These are phyloP conservation scores for Aphanomyces astaci DNA, from an alignment of 352 stramenopile genomes.

Conservation along the genomic window DNA sequence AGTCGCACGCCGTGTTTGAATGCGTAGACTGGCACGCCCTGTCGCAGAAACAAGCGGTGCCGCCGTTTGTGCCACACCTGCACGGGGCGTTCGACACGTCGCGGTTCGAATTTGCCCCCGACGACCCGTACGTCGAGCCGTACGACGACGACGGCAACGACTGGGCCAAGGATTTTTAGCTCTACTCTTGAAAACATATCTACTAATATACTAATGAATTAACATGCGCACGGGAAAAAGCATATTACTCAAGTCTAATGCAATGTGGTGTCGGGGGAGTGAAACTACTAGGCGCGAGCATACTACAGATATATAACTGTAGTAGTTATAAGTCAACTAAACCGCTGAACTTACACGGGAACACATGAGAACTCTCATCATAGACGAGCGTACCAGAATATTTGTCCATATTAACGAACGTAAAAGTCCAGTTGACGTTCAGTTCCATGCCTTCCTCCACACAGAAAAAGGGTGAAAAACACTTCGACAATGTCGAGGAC, in stretches of 20 bases:
- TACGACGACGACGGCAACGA: conserved; percentile 64
- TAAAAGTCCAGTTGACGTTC: too few species aligned
- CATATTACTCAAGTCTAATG: neutral
- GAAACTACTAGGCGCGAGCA: too few species aligned
- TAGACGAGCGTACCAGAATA: too few species aligned
- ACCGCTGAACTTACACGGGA: too few species aligned
- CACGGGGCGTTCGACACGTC: conserved; percentile 57
- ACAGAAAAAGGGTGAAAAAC: too few species aligned
- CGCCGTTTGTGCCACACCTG: conserved; percentile 62
- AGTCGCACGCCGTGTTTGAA: conserved; percentile 52
- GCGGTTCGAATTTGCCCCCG: conserved; percentile 52
- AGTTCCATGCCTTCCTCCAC: too few species aligned
- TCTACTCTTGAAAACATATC: neutral
- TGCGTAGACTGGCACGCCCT: conserved; percentile 37
- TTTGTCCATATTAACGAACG: too few species aligned
- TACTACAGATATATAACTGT: too few species aligned
- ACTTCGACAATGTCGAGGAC: too few species aligned
- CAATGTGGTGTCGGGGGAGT: too few species aligned
- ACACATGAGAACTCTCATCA: too few species aligned
- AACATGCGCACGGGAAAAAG: neutral
- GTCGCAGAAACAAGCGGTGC: conserved; percentile 31
- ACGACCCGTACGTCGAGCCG: conserved; percentile 43
- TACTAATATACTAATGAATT: conserved; percentile 1
- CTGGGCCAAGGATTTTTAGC: conserved; percentile 24
- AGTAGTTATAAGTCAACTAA: too few species aligned